Conservation (phyloP, 1,284 basidiomycete genomes). For the Pascua guehoae region DNA sequence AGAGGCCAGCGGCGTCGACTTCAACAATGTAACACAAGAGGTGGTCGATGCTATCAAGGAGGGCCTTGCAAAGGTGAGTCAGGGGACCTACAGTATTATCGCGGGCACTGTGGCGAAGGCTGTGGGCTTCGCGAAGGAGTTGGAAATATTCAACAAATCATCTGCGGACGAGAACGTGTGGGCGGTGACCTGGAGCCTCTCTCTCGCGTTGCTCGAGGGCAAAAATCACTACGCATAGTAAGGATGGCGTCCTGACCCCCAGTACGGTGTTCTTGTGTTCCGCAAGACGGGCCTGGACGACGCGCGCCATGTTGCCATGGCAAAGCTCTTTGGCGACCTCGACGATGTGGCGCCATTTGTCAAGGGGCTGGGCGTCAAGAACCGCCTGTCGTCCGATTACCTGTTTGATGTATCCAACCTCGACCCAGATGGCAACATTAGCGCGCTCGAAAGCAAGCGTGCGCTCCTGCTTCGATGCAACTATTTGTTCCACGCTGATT, state of each 20-base stretch:
- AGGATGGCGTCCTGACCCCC: no score
- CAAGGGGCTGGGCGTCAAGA: conserved; percentile 14
- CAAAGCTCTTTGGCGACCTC: conserved; percentile 26
- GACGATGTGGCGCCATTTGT: conserved; percentile 30
- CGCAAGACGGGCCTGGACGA: conserved; percentile 28
- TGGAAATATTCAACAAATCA: no score
- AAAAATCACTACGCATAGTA: no score
- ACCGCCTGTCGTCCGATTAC: conserved; percentile 21
- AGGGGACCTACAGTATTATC: no score
- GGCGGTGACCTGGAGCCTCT: no score
- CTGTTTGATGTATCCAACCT: conserved; percentile 24
- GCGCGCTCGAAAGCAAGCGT: conserved; percentile 9
- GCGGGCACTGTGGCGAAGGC: no score
- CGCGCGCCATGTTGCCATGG: conserved; percentile 26
- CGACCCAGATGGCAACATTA: conserved; percentile 16
- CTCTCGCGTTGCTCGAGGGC: no score
- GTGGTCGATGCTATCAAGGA: conserved; percentile 18
- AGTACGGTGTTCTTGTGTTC: conserved; percentile 27
- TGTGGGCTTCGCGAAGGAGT: no score
- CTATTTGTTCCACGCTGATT: conserved; percentile 19
- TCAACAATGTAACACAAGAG: conserved; percentile 11
- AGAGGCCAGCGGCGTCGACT: conserved; percentile 20
- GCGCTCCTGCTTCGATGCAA: background rate
- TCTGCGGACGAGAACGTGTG: no score
- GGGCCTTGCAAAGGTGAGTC: conserved; percentile 12